These are phyloP conservation scores for Leccinellum albellum DNA, from an alignment of 768 basidiomycete genomes.

Conservation along the genomic window DNA sequence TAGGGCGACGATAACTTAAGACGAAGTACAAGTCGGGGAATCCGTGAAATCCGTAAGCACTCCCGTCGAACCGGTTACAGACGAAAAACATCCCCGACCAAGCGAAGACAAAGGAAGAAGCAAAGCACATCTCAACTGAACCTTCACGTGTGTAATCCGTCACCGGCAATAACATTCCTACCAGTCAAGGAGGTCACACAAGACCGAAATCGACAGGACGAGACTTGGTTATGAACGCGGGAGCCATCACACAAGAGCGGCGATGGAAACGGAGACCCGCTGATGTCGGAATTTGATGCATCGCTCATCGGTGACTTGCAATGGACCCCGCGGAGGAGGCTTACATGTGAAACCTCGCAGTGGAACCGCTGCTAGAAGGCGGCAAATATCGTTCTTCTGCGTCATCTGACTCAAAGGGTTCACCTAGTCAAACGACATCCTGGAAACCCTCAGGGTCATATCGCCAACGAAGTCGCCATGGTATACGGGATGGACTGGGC, in stretches of 20 bases:
- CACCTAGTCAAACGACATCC: conserved; percentile 96
- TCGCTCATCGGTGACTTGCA: conserved; percentile 88
- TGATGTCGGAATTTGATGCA: conserved; percentile 53
- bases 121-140: conserved; percentile 10
- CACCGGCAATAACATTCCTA: not conserved
- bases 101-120: conserved; percentile 52
- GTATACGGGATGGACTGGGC: conserved; percentile 99
- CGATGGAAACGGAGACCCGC: conserved; percentile 31
- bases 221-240: conserved; percentile 32
- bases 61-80: conserved; percentile 55
- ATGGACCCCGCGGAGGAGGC: conserved; percentile 97
- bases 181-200: not conserved
- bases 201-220: conserved; percentile 14
- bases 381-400: conserved; percentile 79
- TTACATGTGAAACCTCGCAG: conserved; percentile 84
- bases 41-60: conserved; percentile 43
- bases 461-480: conserved; percentile 92
- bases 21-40: conserved; percentile 34
- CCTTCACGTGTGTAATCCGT: conserved; percentile 20
- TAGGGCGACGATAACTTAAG: conserved; percentile 31
- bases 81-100: conserved; percentile 72
- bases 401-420: conserved; percentile 99
- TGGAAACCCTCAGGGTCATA: conserved; percentile 91
- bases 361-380: conserved; percentile 82
- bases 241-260: conserved; percentile 23